Evolutionary conservation across 2,329 filamentous ascomycete genomes (phyloP), one percentile per base, ranked within the genome.

Genomic region (Endothia cerciana): DNA sequence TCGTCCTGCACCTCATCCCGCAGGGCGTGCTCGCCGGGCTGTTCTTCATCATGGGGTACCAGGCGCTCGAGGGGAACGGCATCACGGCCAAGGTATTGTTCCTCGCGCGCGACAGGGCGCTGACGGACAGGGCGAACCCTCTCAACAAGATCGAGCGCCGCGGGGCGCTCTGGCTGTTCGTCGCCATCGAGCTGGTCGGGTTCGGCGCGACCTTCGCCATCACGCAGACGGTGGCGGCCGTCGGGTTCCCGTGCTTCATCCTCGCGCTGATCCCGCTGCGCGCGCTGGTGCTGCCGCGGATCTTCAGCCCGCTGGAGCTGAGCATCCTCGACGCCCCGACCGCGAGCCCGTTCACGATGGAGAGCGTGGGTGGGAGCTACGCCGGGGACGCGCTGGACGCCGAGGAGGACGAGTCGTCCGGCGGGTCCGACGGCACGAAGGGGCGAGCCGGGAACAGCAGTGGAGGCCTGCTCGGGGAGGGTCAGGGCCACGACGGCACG

Each of bases 11-110:
- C 72, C 84, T 93, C 11, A 91, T 94, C 70, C 92, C 91, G 0
- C 91, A 93, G 73, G 91, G 89, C 67, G 91, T 94, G 1, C 84
- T 94, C 64, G 91, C 91, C 0, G 91, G 91, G 0, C 83, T 94
- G 33, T 94, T 94, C 82, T 94, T 94, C 78, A 86, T 93, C 74
- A 94, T 94, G 91, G 91, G 91, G 51, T 83, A 92, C 67, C 90
- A 94, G 78, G 91, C 91, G 3, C 85, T 94, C 40, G 85, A 89
- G 73, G 89, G 80, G 30, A 94, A 94, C 74, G 91, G 91, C 28
- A 92, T 94, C 73, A 94, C 91, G 0, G 79, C 83, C 68, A 94
- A 94, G 76, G 75, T 94, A 10, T 75, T 92, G 28, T 94, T 91
- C 75, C 82, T 94, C 1, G 77, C 82, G 1, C 85, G 87, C 69